Base-by-base conservation (phyloP, 192 early-diverging fungal genomes). In the Coemansia sp. region DNA sequence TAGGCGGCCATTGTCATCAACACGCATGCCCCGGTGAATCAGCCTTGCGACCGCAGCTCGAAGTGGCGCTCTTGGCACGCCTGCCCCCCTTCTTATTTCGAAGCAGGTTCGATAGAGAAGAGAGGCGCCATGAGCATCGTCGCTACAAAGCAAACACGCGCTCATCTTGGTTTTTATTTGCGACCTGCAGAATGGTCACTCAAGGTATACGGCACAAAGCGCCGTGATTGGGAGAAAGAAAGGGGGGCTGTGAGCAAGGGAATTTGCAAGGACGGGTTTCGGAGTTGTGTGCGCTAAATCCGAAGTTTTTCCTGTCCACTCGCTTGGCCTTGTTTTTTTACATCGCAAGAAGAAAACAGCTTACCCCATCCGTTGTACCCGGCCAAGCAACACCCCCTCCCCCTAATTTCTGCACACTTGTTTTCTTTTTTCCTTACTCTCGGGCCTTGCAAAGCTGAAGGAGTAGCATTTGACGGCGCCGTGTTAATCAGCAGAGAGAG, bases 261-360 rank as follows among this genome's bases (percentile, higher is more conserved):
- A 48, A 61, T 48, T 40, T 22, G 60, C 60, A 40, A 61, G 64
- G 10, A 45, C 42, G 42, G 42, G 42, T 20, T 75, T 75, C 73
- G 73, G 73, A 69, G 62, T 64, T 56, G 64, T 75, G 67, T 50
- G 22, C 8, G 31, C 38, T 34, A 74, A 74, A 60, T 68, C 72
- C 72, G 72, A 74, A 51, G 57, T 64, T 63, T 68, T 63, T 68
- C 72, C 72, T 45, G 5, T 7, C 7, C 42, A 36, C 34, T 36
- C 34, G 34, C 34, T 8, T 36, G 3, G 12, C 17, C 51, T 14
- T 22, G 2, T 29, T 52, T 52, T 45, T 45, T n/a, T n/a, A n/a
- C n/a, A n/a, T n/a, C n/a, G 42, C 12, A 52, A 52, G 16, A 3
- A 22, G 22, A 6, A 52, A n/a, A n/a, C n/a, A n/a, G n/a, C 16